Conservation (phyloP, 805 yeast species). For the Ascoidea tarda region DNA sequence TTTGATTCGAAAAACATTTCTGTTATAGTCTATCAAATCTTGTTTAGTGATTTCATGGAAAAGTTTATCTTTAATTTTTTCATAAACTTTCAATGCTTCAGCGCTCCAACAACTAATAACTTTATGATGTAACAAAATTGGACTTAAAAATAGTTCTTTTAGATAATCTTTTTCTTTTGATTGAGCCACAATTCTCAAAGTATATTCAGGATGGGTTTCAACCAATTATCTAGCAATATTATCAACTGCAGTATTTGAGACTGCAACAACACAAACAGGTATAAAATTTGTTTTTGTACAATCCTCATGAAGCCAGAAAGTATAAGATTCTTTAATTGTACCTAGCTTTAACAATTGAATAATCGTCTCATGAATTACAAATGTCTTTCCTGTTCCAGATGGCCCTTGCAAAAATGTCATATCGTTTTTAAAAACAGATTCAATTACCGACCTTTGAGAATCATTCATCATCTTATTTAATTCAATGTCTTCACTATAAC, state of each 20-base stretch:
- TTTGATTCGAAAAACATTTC: slow-evolving; percentile 28
- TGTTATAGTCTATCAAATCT: slow-evolving; percentile 34
- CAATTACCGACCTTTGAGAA: slow-evolving; percentile 42
- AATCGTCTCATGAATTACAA: slow-evolving; percentile 51
- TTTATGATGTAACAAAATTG: slow-evolving; percentile 55
- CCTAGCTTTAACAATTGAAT: slow-evolving; percentile 28
- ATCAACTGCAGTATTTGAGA: slow-evolving; percentile 64
- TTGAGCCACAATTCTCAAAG: slow-evolving; percentile 39
- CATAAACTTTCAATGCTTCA: slow-evolving; percentile 25
- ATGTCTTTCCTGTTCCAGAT: slow-evolving; percentile 74
- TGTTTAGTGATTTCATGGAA: slow-evolving; percentile 24
- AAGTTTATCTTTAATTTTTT: slow-evolving; percentile 29
- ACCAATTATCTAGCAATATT: slow-evolving; percentile 59
- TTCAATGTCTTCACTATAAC: slow-evolving; percentile 38
- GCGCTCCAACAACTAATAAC: slow-evolving; percentile 35
- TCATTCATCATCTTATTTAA: slow-evolving; percentile 39
- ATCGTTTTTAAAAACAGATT: slow-evolving; percentile 34
- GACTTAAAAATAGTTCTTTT: slow-evolving; percentile 38
- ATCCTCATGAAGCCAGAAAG: slow-evolving; percentile 15
- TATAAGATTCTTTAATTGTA: slow-evolving; percentile 25
- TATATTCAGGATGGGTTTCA: slow-evolving; percentile 29
- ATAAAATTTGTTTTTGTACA: slow-evolving; percentile 20
- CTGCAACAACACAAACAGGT: slow-evolving; percentile 50
- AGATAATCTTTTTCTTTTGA: slow-evolving; percentile 51
- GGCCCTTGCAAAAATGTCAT: slow-evolving; percentile 61